Conservation (phyloP, 2,329 filamentous ascomycete species). For the Rhynchosporium agropyri region DNA sequence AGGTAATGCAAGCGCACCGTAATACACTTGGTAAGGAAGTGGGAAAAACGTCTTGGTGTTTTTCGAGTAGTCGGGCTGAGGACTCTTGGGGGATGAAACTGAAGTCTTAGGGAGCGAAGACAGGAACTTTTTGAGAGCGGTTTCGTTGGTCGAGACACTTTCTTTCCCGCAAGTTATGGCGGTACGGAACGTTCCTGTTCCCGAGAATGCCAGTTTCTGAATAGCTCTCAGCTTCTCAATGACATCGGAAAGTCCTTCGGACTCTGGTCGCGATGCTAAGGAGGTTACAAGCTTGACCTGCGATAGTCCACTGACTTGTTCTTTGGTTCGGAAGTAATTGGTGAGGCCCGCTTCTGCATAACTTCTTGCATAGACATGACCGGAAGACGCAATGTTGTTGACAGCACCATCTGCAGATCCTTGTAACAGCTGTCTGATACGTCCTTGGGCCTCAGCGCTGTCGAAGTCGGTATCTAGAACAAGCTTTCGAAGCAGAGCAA, state of each 20-base stretch:
- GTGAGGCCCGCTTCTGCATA: conserved; percentile 82
- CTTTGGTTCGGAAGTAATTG: conserved; percentile 68
- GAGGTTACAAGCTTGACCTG: conserved; percentile 84
- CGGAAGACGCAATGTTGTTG: conserved; percentile 87
- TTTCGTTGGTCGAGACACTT: conserved; percentile 69
- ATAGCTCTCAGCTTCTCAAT: conserved; percentile 84
- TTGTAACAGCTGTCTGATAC: conserved; percentile 85
- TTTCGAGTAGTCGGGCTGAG: conserved; percentile 44
- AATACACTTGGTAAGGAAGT: conserved; percentile 96
- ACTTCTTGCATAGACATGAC: conserved; percentile 82
- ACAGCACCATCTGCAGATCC: conserved; percentile 86
- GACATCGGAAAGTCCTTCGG: conserved; percentile 72
- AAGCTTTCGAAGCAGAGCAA: conserved; percentile 78
- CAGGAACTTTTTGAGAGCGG: conserved; percentile 72
- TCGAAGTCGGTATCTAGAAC: conserved; percentile 90
- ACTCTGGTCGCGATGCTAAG: conserved; percentile 71
- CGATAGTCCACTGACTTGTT: conserved; percentile 87
- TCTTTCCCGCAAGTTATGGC: conserved; percentile 85
- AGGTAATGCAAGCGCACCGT: conserved; percentile 79
- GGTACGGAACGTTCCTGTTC: conserved; percentile 68
- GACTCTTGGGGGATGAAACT: conserved; percentile 45
- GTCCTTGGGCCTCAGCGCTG: conserved; percentile 74
- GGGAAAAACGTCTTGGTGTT: conserved; percentile 84
- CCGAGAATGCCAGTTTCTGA: conserved; percentile 74
- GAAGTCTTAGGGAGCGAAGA: conserved; percentile 54